Conservation (phyloP, 1,139 yeast species). For the Pneumocystis wakefieldiae region DNA sequence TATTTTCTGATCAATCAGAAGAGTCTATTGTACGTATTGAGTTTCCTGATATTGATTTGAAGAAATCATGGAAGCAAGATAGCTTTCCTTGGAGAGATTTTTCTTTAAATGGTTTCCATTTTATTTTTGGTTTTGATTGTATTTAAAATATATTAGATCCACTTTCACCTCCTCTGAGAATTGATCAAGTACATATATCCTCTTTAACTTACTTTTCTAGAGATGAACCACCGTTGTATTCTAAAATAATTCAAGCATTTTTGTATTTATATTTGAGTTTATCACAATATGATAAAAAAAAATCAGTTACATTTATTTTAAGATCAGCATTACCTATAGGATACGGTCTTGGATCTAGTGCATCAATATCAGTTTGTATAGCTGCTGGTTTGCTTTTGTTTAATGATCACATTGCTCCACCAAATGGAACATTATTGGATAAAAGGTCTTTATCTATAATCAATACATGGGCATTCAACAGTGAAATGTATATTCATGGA, state of each 20-base stretch:
- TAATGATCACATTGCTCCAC: slow-evolving; percentile 40
- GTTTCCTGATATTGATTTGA: slow-evolving; percentile 67
- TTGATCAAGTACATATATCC: not conserved
- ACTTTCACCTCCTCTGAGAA: slow-evolving; percentile 31
- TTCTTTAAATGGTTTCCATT: slow-evolving; percentile 13
- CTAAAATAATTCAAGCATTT: slow-evolving; percentile 54
- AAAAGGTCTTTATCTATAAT: slow-evolving; percentile 42
- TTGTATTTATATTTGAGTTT: slow-evolving; percentile 56
- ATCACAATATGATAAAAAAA: slow-evolving; percentile 30
- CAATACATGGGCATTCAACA: slow-evolving; percentile 79
- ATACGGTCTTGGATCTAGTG: slow-evolving; percentile 93
- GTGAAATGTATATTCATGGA: slow-evolving; percentile 92
- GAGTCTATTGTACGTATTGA: slow-evolving; percentile 34
- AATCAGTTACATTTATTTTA: slow-evolving; percentile 46
- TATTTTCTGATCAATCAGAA: slow-evolving; percentile 33
- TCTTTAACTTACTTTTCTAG: not conserved
- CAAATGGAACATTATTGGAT: slow-evolving; percentile 15
- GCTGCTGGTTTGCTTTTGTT: slow-evolving; percentile 58
- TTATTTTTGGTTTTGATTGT: slow-evolving; percentile 1
- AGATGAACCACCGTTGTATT: slow-evolving; percentile 21
- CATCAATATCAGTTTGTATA: slow-evolving; percentile 74
- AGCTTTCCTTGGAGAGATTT: slow-evolving; percentile 49
- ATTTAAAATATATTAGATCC: slow-evolving; percentile 39
- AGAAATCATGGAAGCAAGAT: slow-evolving; percentile 43
- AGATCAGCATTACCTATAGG: slow-evolving; percentile 87